Evolutionary conservation across 331 rosid species (phyloP).

Genomic region (Prunus yedoensis): DNA sequence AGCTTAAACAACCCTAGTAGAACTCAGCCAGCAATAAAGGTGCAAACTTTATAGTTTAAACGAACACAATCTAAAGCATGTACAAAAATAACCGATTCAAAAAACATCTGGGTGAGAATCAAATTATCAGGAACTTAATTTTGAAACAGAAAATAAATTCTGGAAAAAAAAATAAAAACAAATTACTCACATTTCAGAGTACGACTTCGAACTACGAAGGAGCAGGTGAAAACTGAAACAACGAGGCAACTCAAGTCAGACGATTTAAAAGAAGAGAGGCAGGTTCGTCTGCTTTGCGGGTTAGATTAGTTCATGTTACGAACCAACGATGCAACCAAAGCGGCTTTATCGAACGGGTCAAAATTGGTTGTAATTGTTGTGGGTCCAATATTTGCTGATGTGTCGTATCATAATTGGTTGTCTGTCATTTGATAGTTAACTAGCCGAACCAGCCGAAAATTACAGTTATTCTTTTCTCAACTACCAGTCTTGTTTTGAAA

Average conservation of each 20-base stretch:
- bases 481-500: conserved; percentile 26
- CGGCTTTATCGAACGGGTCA: not conserved
- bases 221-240: conserved; percentile 13
- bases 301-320: not conserved
- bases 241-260: not conserved
- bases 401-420: not conserved
- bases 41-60: not conserved
- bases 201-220: conserved; percentile 9
- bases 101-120: not conserved
- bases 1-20: not conserved
- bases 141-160: not conserved
- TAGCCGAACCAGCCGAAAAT: not conserved
- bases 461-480: not conserved
- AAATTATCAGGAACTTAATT: not conserved
- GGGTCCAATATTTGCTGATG: not conserved
- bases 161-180: not conserved
- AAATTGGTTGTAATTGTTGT: not conserved
- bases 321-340: not conserved
- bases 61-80: not conserved
- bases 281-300: not conserved
- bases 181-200: conserved; percentile 12
- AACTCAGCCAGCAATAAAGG: not conserved
- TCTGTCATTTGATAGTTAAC: accelerated
- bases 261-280: not conserved
- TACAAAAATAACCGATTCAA: not conserved